These are phyloP conservation scores for Marasmius oreades DNA, from an alignment of 1,284 basidiomycete species.

Conservation along the genomic window DNA sequence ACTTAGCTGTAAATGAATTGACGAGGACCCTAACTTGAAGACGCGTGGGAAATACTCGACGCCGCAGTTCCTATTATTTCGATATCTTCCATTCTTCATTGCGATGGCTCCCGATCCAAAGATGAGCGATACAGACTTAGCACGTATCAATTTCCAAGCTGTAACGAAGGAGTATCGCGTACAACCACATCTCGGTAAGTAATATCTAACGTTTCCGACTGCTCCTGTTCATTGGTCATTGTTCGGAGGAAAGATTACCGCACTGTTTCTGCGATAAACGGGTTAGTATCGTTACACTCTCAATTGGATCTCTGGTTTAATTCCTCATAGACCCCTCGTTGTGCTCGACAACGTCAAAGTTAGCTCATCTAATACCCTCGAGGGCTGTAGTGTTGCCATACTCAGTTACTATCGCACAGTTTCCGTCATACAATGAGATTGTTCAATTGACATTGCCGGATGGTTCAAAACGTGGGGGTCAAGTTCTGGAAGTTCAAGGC, in stretches of 20 bases:
- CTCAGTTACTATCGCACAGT: constrained; percentile 45
- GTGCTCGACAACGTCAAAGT: constrained; percentile 99
- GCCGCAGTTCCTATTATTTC: neutral
- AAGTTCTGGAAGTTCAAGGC: constrained; percentile 97
- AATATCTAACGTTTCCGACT: neutral
- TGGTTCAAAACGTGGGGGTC: constrained; percentile 92
- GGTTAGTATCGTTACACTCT: constrained; percentile 48
- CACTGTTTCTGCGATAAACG: constrained; percentile 95
- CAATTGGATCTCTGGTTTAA: constrained; percentile 17
- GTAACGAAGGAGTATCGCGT: constrained; percentile 82
- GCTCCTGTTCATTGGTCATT: constrained; percentile 14
- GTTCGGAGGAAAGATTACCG: constrained; percentile 83
- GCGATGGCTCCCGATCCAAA: constrained; percentile 54
- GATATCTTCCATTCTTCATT: constrained; percentile 7
- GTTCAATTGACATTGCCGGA: constrained; percentile 96
- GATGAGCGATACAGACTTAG: constrained; percentile 71
- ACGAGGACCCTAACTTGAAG: no score
- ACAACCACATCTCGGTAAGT: constrained; percentile 86
- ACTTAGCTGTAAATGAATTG: no score
- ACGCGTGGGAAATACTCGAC: neutral
- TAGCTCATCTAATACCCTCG: constrained; percentile 20
- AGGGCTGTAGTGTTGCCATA: constrained; percentile 9
- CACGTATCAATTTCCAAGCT: constrained; percentile 82
- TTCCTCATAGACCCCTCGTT: constrained; percentile 74
- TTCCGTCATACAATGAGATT: constrained; percentile 99